Conservation (phyloP, 2,329 filamentous ascomycete genomes). For the Neofusicoccum laricinum region DNA sequence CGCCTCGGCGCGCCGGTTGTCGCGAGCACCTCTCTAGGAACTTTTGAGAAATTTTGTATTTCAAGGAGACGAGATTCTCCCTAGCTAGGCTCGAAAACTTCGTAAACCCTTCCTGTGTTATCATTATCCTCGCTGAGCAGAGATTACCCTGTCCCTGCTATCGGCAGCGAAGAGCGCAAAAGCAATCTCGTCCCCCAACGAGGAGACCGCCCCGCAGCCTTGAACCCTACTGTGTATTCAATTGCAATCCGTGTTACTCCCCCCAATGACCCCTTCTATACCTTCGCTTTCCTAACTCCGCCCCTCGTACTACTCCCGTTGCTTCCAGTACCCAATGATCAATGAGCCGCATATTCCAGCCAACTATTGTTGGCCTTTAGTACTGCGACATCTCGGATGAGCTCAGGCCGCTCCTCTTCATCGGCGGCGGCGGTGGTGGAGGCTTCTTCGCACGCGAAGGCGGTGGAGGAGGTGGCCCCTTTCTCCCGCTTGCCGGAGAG, state of each 20-base stretch:
- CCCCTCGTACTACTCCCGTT: not conserved
- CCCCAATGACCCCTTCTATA: not conserved
- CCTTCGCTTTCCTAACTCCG: not conserved
- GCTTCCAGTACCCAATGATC: not conserved
- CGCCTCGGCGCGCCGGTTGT: not conserved
- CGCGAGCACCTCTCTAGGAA: not conserved
- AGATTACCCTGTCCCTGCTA: not conserved
- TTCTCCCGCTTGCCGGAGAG: constrained; percentile 24
- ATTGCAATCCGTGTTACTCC: not conserved
- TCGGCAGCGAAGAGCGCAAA: not conserved
- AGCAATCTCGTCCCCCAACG: not conserved
- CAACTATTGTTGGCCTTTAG: not conserved
- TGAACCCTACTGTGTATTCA: not conserved
- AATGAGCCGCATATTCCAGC: not conserved
- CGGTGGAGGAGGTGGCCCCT: constrained; percentile 60
- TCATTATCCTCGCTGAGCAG: not conserved
- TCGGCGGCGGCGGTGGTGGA: constrained; percentile 61
- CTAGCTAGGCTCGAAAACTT: not conserved
- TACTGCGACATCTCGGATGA: constrained; percentile 11
- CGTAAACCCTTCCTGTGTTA: not conserved
- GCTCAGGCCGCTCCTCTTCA: constrained; percentile 56
- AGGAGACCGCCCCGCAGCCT: constrained; percentile 11
- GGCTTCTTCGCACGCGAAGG: constrained; percentile 64
- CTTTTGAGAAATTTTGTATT: not conserved
- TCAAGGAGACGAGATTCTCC: not conserved